Evolutionary conservation across 768 basidiomycete species (phyloP), one percentile per base, ranked within the genome.

Genomic region (Tylopilus vinaceipallidus): DNA sequence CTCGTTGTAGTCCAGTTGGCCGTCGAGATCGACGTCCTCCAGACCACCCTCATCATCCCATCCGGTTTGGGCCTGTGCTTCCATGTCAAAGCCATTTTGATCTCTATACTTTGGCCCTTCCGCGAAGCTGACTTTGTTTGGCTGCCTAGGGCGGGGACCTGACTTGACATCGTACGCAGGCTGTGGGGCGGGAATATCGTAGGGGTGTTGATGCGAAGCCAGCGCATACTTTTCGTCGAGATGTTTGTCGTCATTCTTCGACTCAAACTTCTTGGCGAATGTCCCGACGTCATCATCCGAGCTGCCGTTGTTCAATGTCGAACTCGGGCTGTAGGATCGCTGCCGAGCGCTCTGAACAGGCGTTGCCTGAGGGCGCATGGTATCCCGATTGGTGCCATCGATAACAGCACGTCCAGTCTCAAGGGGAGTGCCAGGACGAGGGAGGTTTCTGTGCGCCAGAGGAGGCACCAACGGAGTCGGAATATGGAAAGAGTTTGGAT

Each of bases 141-240:
- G 35, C 24, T 52, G 57, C 38, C 48, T 60, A 8, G 30, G 39
- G 11, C 49, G 60, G 1, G 42, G 24, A 19, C 17, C 46, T 6
- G 26, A 44, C 11, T 47, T 63, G 60, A 37, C 44, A 37, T 67
- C 49, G 53, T 80, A 77, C 4, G 71, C 73, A 47, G 68, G 64
- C 33, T 68, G 62, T 3, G 84, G 85, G 2, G 81, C 73, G 16
- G 68, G 69, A 35, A 87, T 83, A 39, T 83, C 80, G 54, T 83
- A 76, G 10, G 83, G 82, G 53, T 85, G 82, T 42, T 74, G 69
- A 66, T 81, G 79, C 4, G 82, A 81, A 16, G 81, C 77, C 38
- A 82, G 61, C 1, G 79, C 73, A 49, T 72, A 79, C 59, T 68
- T 74, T 52, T 68, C 63, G 46, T 74, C 60, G n/a, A 62, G 49